Evolutionary conservation across 2,329 filamentous ascomycete genomes (phyloP), one percentile per base, ranked within the genome.

Genomic region (Fusarium anguioides): DNA sequence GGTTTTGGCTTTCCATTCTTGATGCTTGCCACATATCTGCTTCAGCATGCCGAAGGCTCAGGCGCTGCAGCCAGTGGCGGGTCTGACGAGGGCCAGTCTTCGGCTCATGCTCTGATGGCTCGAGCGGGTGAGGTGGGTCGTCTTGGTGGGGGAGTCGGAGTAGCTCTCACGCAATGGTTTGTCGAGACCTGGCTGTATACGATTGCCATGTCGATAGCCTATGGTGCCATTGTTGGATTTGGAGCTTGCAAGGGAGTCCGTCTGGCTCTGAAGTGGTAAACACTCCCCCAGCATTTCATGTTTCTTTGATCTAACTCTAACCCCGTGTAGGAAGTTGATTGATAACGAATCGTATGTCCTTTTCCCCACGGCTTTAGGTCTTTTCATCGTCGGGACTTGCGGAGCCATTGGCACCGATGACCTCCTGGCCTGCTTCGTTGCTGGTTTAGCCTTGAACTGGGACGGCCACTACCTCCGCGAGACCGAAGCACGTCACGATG

Each of bases 1-100:
- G 87, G 87, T 0, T 87, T 89, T 18, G 87, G 85, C 0, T 89
- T 88, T 40, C 87, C 86, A 0, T 89, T 89, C 52, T 77, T 89
- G 4, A 82, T 88, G 77, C 48, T 65, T 0, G 54, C 60, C 0
- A 53, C 56, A 2, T 65, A 44, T 4, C n/a, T 65, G 5, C 50
- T 64, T 21, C 53, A 39, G 2, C 29, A 53, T 5, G 72, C 71
- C 0, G 79, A 79, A 8, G 78, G 77, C 2, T 35, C 51, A 17
- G 41, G 29, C 9, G 26, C 31, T 37, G 36, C 31, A 15, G 27
- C 27, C n/a, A 5, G 18, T 1, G 37, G 20, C 21, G 37, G 14
- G 11, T 6, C 27, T 8, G 17, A 49, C 10, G 20, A 18, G 17
- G 36, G 29, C 1, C 11, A 53, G 3, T 35, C 40, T n/a, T 6